Conservation (phyloP, 2,329 filamentous ascomycete genomes). For the Daldinia sp. region DNA sequence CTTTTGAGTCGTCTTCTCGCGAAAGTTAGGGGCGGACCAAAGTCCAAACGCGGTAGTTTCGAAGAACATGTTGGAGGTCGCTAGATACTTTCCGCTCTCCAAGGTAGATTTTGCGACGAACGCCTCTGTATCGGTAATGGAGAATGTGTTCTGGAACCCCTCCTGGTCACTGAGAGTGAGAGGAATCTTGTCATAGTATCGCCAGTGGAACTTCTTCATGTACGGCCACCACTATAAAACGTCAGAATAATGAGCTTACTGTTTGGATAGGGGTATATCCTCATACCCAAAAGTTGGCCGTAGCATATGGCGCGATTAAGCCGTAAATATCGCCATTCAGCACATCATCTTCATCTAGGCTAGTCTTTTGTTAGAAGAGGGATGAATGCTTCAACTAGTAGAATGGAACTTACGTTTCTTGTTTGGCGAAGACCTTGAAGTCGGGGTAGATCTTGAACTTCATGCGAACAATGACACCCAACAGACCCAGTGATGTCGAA, state of each 20-base stretch:
- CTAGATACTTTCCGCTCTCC: slow-evolving; percentile 56
- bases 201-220: slow-evolving; percentile 59
- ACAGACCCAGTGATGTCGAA: slow-evolving; percentile 58
- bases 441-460: slow-evolving; percentile 60
- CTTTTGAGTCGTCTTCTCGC: slow-evolving; percentile 57
- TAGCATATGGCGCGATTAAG: slow-evolving; percentile 59
- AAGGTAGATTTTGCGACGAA: slow-evolving; percentile 52
- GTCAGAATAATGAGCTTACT: slow-evolving; percentile 15
- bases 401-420: slow-evolving; percentile 53
- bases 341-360: slow-evolving; percentile 57
- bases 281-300: slow-evolving; percentile 60
- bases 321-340: slow-evolving; percentile 59
- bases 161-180: slow-evolving; percentile 52
- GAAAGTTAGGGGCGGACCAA: slow-evolving; percentile 62
- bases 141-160: slow-evolving; percentile 62
- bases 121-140: slow-evolving; percentile 55
- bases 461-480: slow-evolving; percentile 58
- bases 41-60: slow-evolving; percentile 59
- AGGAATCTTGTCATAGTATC: slow-evolving; percentile 60
- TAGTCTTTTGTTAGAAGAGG: slow-evolving; percentile 31
- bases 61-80: slow-evolving; percentile 57
- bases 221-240: slow-evolving; percentile 59
- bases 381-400: too few species aligned
- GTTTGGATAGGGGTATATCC: not conserved
- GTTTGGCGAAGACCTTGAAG: slow-evolving; percentile 60